Base-by-base conservation (phyloP, 2,329 filamentous ascomycete genomes). In the Aspergillus sp. region DNA sequence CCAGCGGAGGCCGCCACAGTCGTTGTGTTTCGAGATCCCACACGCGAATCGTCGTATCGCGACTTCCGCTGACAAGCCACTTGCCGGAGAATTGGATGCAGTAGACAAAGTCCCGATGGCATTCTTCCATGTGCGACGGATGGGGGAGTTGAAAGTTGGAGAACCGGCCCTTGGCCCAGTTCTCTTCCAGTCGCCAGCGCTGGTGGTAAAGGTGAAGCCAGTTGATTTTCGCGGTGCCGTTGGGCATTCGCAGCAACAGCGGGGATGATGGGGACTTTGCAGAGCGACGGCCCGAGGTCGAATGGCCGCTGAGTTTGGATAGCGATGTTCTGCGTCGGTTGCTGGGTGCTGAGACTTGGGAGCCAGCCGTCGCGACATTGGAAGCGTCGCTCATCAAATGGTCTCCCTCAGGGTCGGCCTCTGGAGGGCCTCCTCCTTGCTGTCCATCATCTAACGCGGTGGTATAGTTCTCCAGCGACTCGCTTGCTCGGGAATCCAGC, bases 181-280 rank as follows among this genome's bases (percentile, higher is more conserved):
- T 97, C 7, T 87, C 84, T 73, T 99, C 94, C 13, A 99, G 76
- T 19, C 85, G 82, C 51, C 86, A 82, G 54, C 94, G 86, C 77
- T 96, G 89, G 59, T 89, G 90, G 74, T 96, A 99, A 1, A 99
- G 78, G 67, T 94, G 90, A 49, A 91, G 88, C 92, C 93, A 99
- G 70, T 95, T 96, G 45, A 97, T 76, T 62, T 84, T 87, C 2
- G 66, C 61, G 3, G 66, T 58, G 9, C 73, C 73, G 42, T 70
- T 66, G 4, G 65, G 57, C 53, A 64, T 58, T 41, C 65, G 60
- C 5, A 66, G 58, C 16, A 72, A 54, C 3, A 76, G 59, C 11
- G 68, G 61, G 1, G 72, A 68, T 45, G 60, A 65, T 5, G 65
- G 47, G 32, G 66, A 58, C 33, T 60, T 62, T 5, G 57, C 52